Evolutionary conservation across 805 yeast species (phyloP).

Genomic region (Saccharomycopsis fibuligera): DNA sequence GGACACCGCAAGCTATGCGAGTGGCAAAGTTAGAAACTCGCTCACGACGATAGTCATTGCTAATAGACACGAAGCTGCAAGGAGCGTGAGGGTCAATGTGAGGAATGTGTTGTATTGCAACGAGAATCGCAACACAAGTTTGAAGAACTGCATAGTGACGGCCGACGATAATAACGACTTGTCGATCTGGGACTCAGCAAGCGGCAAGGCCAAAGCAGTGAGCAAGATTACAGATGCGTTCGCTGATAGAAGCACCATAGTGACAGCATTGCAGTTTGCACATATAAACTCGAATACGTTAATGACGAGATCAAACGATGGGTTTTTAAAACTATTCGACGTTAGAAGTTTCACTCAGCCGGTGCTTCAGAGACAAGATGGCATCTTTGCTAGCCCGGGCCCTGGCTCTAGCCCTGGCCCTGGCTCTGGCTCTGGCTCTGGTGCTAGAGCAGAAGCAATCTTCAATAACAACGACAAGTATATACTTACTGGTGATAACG

Average conservation of each 20-base stretch:
- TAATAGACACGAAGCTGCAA: not conserved
- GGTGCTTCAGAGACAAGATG: not conserved
- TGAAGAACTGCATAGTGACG: not conserved
- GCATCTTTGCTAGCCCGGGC: no score
- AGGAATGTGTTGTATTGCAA: not conserved
- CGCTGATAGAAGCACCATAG: no score
- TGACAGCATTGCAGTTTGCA: not conserved
- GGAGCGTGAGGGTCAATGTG: not conserved
- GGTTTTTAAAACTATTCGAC: not conserved
- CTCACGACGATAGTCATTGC: not conserved
- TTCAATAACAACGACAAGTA: not conserved
- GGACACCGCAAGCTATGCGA: slow-evolving; percentile 25
- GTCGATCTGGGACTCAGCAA: not conserved
- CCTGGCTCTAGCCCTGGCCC: no score
- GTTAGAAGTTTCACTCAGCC: not conserved
- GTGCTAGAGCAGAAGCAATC: not conserved
- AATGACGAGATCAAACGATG: not conserved
- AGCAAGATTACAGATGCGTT: no score
- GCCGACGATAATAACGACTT: not conserved
- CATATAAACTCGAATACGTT: not conserved
- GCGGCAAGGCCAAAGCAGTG: no score
- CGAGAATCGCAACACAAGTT: not conserved
- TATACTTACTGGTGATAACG: not conserved
- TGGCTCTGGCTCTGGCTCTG: no score
- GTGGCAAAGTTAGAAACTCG: not conserved